phyloP scores from a whole-genome alignment of 2,329 filamentous ascomycete species.

The Stemphylium vesicarium region DNA sequence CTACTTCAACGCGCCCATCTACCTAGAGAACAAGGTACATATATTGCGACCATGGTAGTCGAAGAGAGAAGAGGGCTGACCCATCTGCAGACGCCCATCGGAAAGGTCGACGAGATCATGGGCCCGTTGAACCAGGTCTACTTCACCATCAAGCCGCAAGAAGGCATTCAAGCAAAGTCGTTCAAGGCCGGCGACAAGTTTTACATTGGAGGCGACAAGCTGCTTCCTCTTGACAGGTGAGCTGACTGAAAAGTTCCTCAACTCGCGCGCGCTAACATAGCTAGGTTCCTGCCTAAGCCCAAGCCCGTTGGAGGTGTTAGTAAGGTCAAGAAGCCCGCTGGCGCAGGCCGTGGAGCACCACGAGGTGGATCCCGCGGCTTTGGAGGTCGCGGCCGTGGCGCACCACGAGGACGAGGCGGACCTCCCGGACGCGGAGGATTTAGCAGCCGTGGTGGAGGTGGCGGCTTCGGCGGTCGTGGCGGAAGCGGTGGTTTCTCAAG shows the following conservation, averaged over 20 bases:
- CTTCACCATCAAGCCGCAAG: constrained; percentile 97
- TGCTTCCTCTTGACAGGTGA: constrained; percentile 86
- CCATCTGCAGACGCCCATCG: constrained; percentile 72
- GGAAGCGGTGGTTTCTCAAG: constrained; percentile 40
- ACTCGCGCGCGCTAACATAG: constrained; percentile 25
- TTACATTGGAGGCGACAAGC: constrained; percentile 93
- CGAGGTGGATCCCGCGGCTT: constrained; percentile 39
- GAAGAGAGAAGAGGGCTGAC: constrained; percentile 27
- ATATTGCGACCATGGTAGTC: neutral
- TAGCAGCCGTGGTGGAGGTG: constrained; percentile 21
- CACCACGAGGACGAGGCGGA: constrained; percentile 57
- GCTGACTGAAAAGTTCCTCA: constrained; percentile 2
- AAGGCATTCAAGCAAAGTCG: constrained; percentile 91
- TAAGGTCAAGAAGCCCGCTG: constrained; percentile 74
- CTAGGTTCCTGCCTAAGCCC: constrained; percentile 87
- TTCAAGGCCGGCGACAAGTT: constrained; percentile 98
- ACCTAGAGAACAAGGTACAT: constrained; percentile 92
- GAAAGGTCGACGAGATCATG: constrained; percentile 97
- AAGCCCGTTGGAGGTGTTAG: constrained; percentile 72
- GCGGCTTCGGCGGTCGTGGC: constrained; percentile 24
- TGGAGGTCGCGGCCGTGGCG: constrained; percentile 54
- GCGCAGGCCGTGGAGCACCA: constrained; percentile 63
- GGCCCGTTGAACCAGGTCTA: constrained; percentile 97
- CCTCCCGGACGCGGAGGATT: constrained; percentile 51
- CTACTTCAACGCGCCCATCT: constrained; percentile 99